Conservation (phyloP, 306 rosid species). For the Senna siamea region DNA sequence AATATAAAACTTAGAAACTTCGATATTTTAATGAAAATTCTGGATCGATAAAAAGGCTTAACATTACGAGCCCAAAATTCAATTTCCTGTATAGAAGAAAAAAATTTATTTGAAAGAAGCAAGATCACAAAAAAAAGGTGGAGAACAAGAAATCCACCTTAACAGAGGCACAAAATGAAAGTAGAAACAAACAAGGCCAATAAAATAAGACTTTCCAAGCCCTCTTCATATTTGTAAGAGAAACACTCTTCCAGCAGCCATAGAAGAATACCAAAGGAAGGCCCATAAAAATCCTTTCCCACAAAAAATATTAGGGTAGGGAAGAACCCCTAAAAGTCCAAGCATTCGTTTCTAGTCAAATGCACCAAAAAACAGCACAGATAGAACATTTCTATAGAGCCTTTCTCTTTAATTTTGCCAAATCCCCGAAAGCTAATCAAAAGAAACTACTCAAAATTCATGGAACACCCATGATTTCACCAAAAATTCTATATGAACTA, state of each 20-base stretch:
- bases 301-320: background rate
- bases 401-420: background rate
- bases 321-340: background rate
- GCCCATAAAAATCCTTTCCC: background rate
- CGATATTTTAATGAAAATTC: background rate
- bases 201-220: background rate
- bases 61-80: background rate
- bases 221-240: constrained; percentile 3
- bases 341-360: background rate
- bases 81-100: background rate
- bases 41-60: background rate
- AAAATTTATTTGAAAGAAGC: too few relatives aligned
- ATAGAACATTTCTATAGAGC: background rate
- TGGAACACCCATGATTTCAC: background rate
- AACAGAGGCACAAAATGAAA: background rate
- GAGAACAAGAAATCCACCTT: constrained; percentile 2
- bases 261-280: background rate
- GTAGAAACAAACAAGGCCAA: background rate
- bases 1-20: background rate
- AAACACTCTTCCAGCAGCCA: background rate
- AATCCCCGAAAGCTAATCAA: background rate
- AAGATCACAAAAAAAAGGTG: too few relatives aligned
- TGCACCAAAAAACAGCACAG: background rate
- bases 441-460: background rate
- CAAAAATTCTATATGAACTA: background rate